Conservation (phyloP, 306 rosid species). For the Delonix regia region DNA sequence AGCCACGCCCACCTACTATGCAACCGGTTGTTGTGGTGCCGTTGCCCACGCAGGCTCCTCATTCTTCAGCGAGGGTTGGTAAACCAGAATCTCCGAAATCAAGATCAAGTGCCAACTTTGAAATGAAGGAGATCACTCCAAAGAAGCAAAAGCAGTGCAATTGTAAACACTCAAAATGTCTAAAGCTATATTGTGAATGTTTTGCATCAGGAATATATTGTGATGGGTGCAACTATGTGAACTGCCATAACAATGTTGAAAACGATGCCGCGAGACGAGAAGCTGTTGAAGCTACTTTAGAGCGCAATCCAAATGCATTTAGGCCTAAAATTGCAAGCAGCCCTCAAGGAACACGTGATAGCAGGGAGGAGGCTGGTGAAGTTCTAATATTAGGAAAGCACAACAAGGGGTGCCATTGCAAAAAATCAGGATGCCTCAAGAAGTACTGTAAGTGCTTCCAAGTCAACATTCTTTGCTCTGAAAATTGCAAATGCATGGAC, state of each 20-base stretch:
- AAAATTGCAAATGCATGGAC: too few relatives aligned
- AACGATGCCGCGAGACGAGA: too few relatives aligned
- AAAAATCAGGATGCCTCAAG: too few relatives aligned
- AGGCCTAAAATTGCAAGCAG: slow-evolving; percentile 98
- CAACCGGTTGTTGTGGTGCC: too few relatives aligned
- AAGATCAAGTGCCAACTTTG: slow-evolving; percentile 60
- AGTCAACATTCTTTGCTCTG: too few relatives aligned
- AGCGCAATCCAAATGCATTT: slow-evolving; percentile 98
- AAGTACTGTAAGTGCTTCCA: too few relatives aligned
- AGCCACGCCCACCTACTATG: too few relatives aligned
- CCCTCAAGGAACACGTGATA: slow-evolving; percentile 84
- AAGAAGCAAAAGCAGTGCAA: slow-evolving; percentile 95
- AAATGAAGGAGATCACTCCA: too few relatives aligned
- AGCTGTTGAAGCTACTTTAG: too few relatives aligned
- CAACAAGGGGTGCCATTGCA: slow-evolving; percentile 97
- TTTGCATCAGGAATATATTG: slow-evolving; percentile 98
- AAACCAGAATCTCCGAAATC: slow-evolving; percentile 91
- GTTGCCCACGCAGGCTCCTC: slow-evolving; percentile 44
- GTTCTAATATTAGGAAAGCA: slow-evolving; percentile 81
- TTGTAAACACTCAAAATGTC: slow-evolving; percentile 87
- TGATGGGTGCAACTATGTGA: too few relatives aligned
- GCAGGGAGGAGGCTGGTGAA: slow-evolving; percentile 90
- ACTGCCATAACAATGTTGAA: too few relatives aligned
- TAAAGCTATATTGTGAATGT: slow-evolving; percentile 95
- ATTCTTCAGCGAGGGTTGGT: slow-evolving; percentile 59